Percentiles rank a stretch among this genome's conserved stretches.
These are phyloP conservation scores for Microbotryomycetes sp. DNA, from an alignment of 1,284 basidiomycete species.

Conservation along the genomic window DNA sequence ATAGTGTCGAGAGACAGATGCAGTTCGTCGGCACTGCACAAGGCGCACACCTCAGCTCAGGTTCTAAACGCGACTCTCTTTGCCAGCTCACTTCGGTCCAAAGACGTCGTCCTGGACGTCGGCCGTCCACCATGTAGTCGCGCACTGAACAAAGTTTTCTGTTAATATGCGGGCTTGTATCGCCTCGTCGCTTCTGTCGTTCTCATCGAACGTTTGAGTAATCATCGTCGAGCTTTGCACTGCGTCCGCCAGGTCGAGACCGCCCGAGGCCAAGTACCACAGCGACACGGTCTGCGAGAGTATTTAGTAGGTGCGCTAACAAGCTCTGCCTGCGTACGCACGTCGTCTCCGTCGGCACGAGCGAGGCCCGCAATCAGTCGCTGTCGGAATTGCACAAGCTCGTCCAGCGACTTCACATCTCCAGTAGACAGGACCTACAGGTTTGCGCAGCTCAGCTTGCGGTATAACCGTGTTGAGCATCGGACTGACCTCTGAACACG, in stretches of 20 bases:
- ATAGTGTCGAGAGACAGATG: slow-evolving; percentile 56
- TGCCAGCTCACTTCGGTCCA: slow-evolving; percentile 15
- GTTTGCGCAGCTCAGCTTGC: too few relatives aligned
- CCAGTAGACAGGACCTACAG: too few relatives aligned
- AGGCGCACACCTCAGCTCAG: background rate
- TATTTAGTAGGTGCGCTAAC: too few relatives aligned
- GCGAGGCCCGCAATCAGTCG: background rate
- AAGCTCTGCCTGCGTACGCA: too few relatives aligned
- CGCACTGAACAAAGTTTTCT: background rate
- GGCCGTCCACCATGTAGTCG: background rate
- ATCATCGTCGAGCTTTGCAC: slow-evolving; percentile 35
- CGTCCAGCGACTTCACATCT: background rate
- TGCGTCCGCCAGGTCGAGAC: slow-evolving; percentile 60
- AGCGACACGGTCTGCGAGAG: background rate
- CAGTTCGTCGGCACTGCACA: slow-evolving; percentile 58
- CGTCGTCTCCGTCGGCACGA: background rate
- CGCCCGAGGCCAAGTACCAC: slow-evolving; percentile 36
- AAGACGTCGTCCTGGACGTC: slow-evolving; percentile 24
- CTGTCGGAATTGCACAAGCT: background rate
- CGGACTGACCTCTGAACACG: slow-evolving; percentile 61
- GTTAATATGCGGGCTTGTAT: background rate
- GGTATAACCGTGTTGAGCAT: too few relatives aligned
- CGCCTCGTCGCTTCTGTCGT: background rate
- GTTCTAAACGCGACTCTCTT: background rate
- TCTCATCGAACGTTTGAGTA: background rate